These are phyloP conservation scores for Aureobasidium leucospermi DNA, from an alignment of 2,329 filamentous ascomycete species.

Conservation along the genomic window DNA sequence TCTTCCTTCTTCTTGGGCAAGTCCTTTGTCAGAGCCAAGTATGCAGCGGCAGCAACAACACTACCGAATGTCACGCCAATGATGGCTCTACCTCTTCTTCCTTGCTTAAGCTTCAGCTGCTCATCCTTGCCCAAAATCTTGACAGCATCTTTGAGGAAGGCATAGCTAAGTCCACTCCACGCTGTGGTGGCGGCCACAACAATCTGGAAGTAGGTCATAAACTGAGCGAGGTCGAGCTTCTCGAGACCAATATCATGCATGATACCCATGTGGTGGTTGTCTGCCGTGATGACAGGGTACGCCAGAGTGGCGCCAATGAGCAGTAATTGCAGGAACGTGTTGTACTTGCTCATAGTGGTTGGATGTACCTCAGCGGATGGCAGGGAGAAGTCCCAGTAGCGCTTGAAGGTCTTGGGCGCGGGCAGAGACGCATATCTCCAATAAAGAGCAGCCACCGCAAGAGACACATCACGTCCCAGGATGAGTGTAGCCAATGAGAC, in stretches of 20 bases:
- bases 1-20: conserved; percentile 4
- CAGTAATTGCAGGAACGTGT: conserved; percentile 84
- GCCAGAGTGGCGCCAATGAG: conserved; percentile 80
- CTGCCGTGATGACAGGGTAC: conserved; percentile 57
- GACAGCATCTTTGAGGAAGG: conserved; percentile 84
- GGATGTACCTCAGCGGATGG: conserved; percentile 79
- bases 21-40: conserved; percentile 17
- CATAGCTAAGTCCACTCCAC: conserved; percentile 90
- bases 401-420: conserved; percentile 79
- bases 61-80: conserved; percentile 40
- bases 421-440: conserved; percentile 94
- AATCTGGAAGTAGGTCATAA: conserved; percentile 50
- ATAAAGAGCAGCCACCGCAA: conserved; percentile 83
- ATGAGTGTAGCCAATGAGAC: conserved; percentile 88
- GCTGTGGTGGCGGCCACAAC: conserved; percentile 82
- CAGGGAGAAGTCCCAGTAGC: conserved; percentile 97
- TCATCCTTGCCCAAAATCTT: conserved; percentile 61
- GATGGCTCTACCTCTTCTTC: conserved; percentile 40
- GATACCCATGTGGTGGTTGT: conserved; percentile 20
- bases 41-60: conserved; percentile 35
- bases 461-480: conserved; percentile 75
- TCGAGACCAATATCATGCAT: conserved; percentile 20
- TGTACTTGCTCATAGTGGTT: conserved; percentile 77
- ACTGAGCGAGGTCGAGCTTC: conserved; percentile 26
- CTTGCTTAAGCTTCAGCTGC: conserved; percentile 40